These are phyloP conservation scores for Scedosporium apiospermum DNA, from an alignment of 2,329 filamentous ascomycete genomes.

Conservation along the genomic window DNA sequence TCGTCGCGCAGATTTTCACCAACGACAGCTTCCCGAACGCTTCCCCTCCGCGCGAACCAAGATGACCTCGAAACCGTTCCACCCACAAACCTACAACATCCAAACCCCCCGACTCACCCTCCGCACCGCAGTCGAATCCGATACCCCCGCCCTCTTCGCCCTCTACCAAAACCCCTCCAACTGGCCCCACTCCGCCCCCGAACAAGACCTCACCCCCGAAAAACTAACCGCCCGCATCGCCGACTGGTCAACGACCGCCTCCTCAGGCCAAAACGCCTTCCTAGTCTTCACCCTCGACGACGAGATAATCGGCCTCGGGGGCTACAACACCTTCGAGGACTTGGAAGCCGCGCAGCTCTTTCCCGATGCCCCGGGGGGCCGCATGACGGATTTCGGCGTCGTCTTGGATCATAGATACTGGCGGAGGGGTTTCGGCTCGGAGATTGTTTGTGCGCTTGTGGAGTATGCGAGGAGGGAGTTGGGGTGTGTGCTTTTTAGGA, in stretches of 20 bases:
- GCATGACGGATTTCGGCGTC: neutral
- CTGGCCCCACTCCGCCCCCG: neutral
- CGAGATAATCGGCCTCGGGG: neutral
- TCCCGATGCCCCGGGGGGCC: neutral
- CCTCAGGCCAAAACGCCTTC: neutral
- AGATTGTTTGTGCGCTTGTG: neutral
- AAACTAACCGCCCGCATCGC: neutral
- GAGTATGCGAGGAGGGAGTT: neutral
- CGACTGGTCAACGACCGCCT: neutral
- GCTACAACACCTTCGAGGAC: neutral
- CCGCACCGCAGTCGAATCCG: neutral
- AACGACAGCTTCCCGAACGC: no score
- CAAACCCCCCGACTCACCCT: neutral
- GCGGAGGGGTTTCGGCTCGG: neutral
- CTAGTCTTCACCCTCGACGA: neutral
- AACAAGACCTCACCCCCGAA: neutral
- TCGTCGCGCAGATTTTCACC: no score
- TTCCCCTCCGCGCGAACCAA: neutral
- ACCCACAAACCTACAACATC: neutral
- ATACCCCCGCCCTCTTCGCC: neutral
- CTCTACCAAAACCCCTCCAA: neutral
- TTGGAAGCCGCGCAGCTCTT: no score
- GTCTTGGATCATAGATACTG: neutral
- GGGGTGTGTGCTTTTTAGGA: neutral
- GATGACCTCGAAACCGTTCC: neutral